Evolutionary conservation across 2,329 filamentous ascomycete genomes (phyloP).

Genomic region (Ceratocystis albifundus): DNA sequence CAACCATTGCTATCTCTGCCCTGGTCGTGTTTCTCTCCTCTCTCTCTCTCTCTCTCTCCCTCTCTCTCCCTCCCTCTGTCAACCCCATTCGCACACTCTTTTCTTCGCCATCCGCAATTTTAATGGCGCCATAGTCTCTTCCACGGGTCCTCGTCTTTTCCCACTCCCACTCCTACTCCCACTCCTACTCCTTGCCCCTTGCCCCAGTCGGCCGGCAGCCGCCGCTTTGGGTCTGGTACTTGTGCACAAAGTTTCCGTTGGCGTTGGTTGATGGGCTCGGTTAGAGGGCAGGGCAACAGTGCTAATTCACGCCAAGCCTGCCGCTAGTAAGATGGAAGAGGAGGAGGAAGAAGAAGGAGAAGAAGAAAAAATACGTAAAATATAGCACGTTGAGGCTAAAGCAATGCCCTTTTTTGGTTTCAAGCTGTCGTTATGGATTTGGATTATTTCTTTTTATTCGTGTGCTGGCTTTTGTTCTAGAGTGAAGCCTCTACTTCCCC

Average conservation of each 20-base stretch:
- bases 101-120: slow-evolving; percentile 1
- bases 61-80: too few species aligned
- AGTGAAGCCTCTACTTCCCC: neutral
- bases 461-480: neutral
- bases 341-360: too few species aligned
- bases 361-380: too few species aligned
- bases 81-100: too few species aligned
- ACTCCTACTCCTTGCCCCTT: too few species aligned
- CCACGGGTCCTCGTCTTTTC: neutral
- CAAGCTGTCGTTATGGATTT: neutral
- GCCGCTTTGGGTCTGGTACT: slow-evolving; percentile 3
- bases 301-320: too few species aligned
- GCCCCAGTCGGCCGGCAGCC: neutral
- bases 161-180: neutral
- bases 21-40: too few species aligned
- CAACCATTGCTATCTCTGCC: too few species aligned
- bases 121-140: neutral
- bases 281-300: neutral
- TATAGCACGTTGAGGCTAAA: too few species aligned
- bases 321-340: too few species aligned
- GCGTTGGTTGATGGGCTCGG: neutral
- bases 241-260: slow-evolving; percentile 13
- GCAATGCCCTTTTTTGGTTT: neutral
- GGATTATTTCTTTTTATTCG: neutral
- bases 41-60: too few species aligned